phyloP scores from a whole-genome alignment of 164 flowering plant genomes.

The Vitis labrusca region DNA sequence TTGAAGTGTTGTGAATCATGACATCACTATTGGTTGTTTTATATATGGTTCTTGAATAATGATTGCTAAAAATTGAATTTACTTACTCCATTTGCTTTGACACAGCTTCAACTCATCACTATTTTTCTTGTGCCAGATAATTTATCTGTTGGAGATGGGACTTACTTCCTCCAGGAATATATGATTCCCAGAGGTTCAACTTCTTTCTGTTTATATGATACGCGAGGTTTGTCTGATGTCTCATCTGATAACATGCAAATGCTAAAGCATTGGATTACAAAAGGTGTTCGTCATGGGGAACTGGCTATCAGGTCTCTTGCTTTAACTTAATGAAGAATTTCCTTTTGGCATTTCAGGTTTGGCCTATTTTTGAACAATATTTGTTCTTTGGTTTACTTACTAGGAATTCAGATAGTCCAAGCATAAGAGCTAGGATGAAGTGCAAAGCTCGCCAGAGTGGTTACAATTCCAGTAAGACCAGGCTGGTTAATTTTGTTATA shows the following conservation, averaged over 20 bases:
- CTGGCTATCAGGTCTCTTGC: constrained; percentile 48
- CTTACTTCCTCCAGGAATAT: constrained; percentile 71
- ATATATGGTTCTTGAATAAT: too few relatives aligned
- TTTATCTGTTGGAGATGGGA: constrained; percentile 56
- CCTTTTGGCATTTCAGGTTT: neutral
- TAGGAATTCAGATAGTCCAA: constrained; percentile 56
- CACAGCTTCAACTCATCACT: too few relatives aligned
- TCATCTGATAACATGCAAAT: constrained; percentile 42
- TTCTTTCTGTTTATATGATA: constrained; percentile 78
- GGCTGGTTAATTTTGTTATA: constrained; percentile 69
- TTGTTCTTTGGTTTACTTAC: constrained; percentile 3
- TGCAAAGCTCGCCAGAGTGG: constrained; percentile 33
- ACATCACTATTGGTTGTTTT: neutral
- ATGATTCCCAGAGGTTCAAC: constrained; percentile 61
- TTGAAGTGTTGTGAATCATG: neutral
- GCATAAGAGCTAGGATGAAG: constrained; percentile 29
- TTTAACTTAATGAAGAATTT: neutral
- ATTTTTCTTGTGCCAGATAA: constrained; percentile 39
- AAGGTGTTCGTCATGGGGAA: constrained; percentile 72
- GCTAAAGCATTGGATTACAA: constrained; percentile 61
- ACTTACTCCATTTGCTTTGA: too few relatives aligned
- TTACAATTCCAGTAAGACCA: constrained; percentile 19
- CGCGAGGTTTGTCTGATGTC: constrained; percentile 58
- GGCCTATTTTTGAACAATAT: neutral
- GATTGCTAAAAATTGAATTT: too few relatives aligned